Conservation (phyloP, 2,329 filamentous ascomycete genomes). For the Furcasterigmium furcatum region DNA sequence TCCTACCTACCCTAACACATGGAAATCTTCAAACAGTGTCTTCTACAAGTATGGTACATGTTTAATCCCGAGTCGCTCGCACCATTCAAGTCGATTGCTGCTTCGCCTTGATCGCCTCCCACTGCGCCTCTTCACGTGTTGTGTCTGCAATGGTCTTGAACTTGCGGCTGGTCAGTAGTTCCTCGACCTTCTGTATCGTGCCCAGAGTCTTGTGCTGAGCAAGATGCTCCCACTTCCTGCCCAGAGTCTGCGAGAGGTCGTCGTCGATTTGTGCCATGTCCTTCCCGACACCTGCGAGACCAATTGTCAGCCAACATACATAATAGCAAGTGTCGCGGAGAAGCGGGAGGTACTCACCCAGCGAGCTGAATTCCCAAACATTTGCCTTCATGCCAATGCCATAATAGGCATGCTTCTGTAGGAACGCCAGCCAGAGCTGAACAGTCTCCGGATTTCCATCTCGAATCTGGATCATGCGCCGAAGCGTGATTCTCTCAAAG, state of each 20-base stretch:
- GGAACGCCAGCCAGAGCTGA: slow-evolving; percentile 86
- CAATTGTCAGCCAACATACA: slow-evolving; percentile 6
- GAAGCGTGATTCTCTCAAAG: slow-evolving; percentile 86
- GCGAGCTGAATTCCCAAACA: slow-evolving; percentile 79
- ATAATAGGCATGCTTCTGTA: slow-evolving; percentile 89
- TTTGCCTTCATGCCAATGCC: slow-evolving; percentile 99
- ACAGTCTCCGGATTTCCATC: slow-evolving; percentile 88
- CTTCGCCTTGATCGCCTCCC: background rate
- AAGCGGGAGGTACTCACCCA: slow-evolving; percentile 39
- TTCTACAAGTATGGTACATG: too few species aligned
- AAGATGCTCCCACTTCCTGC: slow-evolving; percentile 52
- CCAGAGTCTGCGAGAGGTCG: slow-evolving; percentile 37
- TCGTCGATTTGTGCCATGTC: slow-evolving; percentile 46
- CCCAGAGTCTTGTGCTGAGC: slow-evolving; percentile 47
- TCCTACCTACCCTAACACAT: too few species aligned
- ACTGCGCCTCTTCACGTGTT: background rate
- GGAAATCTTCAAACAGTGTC: too few species aligned
- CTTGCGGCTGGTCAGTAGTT: slow-evolving; percentile 51
- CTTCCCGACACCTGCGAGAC: slow-evolving; percentile 43
- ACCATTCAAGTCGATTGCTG: background rate
- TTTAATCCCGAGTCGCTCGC: too few species aligned
- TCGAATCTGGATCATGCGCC: slow-evolving; percentile 85
- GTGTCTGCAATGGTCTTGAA: slow-evolving; percentile 25
- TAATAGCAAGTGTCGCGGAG: too few species aligned
- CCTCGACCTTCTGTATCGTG: slow-evolving; percentile 53